Evolutionary conservation across 2,329 filamentous ascomycete genomes (phyloP), one percentile per base, ranked within the genome.

Genomic region (Pseudogymnoascus sp.): DNA sequence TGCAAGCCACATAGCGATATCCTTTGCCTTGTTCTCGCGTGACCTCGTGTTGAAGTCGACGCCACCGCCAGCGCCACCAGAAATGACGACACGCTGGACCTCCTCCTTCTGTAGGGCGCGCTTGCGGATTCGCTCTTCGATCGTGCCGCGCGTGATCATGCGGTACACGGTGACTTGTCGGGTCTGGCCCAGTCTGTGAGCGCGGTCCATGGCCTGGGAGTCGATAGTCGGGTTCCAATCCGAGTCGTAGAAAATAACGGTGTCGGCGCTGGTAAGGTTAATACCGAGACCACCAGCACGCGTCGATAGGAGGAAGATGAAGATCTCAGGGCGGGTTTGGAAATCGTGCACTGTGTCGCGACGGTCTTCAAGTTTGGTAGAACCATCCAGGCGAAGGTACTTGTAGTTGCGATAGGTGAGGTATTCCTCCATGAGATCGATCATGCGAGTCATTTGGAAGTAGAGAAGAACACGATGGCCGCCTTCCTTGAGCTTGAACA

Each of bases 391-490:
- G 65, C 95, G 90, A 72, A 93, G 96, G 78, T 97, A 99, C 77
- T 96, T 97, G 87, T 96, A 97, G 78, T 97, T 97, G 74, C 95
- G 91, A 79, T 97, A 97, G 0, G 95, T 97, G 64, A 99, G 82
- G 71, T 97, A 99, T 77, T 99, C 95, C 75, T 99, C 95, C 90
- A 97, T 97, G 65, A 99, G 81, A 75, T 99, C 93, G 73, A 99
- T 97, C 95, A 99, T 99, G 73, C 91, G 90, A 3, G 95, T 99
- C 95, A 99, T 99, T 81, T 99, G 95, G 90, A 99, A 99, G 82
- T 99, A 99, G 19, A 99, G 81, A 62, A 99, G 81, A 21, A 99
- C 95, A 72, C 95, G 92, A 70, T 99, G 95, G 37, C 90, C 90
- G 67, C 89, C 90, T 66, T 91, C 89, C 82, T 97, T 99, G 71